Conservation (phyloP, 2,329 filamentous ascomycete genomes). For the Hysterium pulicare region DNA sequence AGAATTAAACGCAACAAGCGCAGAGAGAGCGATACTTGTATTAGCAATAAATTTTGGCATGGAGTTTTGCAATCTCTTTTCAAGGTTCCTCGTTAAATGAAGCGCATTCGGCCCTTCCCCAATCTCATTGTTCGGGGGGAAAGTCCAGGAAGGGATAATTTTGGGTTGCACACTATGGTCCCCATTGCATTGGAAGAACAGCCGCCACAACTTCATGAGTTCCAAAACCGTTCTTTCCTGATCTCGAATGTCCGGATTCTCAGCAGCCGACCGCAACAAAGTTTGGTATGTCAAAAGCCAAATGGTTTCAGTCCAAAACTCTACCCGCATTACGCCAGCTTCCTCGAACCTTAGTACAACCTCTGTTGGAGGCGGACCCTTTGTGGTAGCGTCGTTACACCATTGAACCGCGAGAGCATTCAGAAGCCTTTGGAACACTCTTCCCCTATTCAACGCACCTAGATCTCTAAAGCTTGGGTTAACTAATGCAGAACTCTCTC, state of each 20-base stretch:
- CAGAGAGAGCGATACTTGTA: constrained; percentile 24
- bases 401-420: constrained; percentile 14
- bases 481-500: constrained; percentile 25
- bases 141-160: too few species aligned
- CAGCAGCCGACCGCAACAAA: constrained; percentile 14
- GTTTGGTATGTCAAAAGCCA: constrained; percentile 22
- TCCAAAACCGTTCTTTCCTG: constrained; percentile 22
- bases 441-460: constrained; percentile 12
- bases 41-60: constrained; percentile 18
- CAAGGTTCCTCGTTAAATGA: constrained; percentile 12
- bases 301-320: constrained; percentile 22
- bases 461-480: constrained; percentile 19
- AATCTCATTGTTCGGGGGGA: too few species aligned
- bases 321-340: constrained; percentile 20
- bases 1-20: constrained; percentile 28
- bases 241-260: constrained; percentile 2
- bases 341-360: constrained; percentile 29
- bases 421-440: constrained; percentile 23
- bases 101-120: too few species aligned
- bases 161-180: too few species aligned
- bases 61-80: constrained; percentile 21
- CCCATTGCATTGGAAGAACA: too few species aligned
- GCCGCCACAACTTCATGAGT: constrained; percentile 29
- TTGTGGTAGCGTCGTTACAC: constrained; percentile 9
- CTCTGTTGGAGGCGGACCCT: constrained; percentile 19